A percentile compares a stretch with the other conserved stretches of the same genome.
Conservation (phyloP, 345 rosid species). For the Excoecaria agallocha region DNA sequence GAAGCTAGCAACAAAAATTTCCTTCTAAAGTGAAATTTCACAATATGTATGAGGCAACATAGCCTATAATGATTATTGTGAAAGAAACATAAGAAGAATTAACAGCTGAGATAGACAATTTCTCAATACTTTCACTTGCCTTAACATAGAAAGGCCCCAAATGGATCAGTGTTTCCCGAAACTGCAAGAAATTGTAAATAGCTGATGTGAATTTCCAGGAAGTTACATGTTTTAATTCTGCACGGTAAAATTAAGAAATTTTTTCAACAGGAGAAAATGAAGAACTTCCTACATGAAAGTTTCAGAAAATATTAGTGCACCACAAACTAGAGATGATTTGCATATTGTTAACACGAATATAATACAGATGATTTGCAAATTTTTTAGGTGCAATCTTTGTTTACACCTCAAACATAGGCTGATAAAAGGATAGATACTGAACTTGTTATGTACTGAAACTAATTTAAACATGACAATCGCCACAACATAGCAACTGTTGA, state of each 20-base stretch:
- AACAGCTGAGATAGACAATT: background rate
- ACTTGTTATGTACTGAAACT: background rate
- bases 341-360: background rate
- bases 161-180: slow-evolving; percentile 71
- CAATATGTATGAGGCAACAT: background rate
- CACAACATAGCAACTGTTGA: background rate
- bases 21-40: background rate
- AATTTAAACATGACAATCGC: background rate
- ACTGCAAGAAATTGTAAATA: slow-evolving; percentile 49
- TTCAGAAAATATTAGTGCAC: slow-evolving; percentile 12
- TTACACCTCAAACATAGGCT: background rate
- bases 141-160: slow-evolving; percentile 94
- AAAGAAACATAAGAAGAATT: background rate
- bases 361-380: background rate
- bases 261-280: background rate
- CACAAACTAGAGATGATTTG: background rate
- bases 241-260: slow-evolving; percentile 1
- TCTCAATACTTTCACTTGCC: slow-evolving; percentile 43
- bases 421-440: background rate
- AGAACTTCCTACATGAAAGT: background rate
- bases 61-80: background rate
- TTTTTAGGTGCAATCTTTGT: background rate
- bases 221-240: background rate
- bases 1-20: background rate
- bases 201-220: slow-evolving; percentile 12